Percentiles rank a stretch among this genome's conserved stretches.
Conservation (phyloP, 2,329 filamentous ascomycete species). For the Diaporthe humulicola region DNA sequence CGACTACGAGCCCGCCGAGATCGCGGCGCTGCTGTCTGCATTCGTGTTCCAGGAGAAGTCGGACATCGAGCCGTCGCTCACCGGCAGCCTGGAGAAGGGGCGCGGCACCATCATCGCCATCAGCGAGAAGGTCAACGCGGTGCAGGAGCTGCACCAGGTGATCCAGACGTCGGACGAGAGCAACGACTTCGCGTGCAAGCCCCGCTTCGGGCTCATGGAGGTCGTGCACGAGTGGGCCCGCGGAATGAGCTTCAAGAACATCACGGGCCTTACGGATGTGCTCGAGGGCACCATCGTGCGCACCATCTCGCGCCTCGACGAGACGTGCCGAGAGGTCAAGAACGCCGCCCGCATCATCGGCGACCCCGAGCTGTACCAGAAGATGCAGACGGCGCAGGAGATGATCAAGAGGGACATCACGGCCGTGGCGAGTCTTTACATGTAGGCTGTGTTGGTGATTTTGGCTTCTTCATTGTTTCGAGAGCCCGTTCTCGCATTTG, state of each 20-base stretch:
- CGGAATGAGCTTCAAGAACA: slow-evolving; percentile 98
- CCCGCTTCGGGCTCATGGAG: slow-evolving; percentile 93
- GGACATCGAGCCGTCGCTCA: slow-evolving; percentile 82
- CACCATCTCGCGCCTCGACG: slow-evolving; percentile 92
- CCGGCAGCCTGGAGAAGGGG: slow-evolving; percentile 83
- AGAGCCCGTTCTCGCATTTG: neutral
- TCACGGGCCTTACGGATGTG: slow-evolving; percentile 95
- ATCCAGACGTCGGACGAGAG: slow-evolving; percentile 90
- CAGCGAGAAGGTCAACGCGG: slow-evolving; percentile 90
- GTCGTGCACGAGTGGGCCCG: slow-evolving; percentile 99
- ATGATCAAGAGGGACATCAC: slow-evolving; percentile 97
- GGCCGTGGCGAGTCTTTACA: slow-evolving; percentile 88
- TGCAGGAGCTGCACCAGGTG: slow-evolving; percentile 92
- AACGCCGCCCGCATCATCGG: slow-evolving; percentile 96
- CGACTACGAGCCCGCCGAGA: slow-evolving; percentile 95
- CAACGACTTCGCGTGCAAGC: slow-evolving; percentile 90
- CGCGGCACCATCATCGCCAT: slow-evolving; percentile 90
- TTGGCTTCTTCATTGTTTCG: neutral
- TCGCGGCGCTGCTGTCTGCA: slow-evolving; percentile 90
- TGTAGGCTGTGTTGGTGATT: slow-evolving; percentile 63
- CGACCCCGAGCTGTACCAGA: slow-evolving; percentile 90
- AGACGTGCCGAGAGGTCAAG: slow-evolving; percentile 97
- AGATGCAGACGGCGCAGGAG: slow-evolving; percentile 98
- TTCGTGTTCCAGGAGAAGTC: slow-evolving; percentile 99
- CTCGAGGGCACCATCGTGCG: slow-evolving; percentile 97